phyloP scores from a whole-genome alignment of 805 yeast genomes.

The Ogataea neopini region DNA sequence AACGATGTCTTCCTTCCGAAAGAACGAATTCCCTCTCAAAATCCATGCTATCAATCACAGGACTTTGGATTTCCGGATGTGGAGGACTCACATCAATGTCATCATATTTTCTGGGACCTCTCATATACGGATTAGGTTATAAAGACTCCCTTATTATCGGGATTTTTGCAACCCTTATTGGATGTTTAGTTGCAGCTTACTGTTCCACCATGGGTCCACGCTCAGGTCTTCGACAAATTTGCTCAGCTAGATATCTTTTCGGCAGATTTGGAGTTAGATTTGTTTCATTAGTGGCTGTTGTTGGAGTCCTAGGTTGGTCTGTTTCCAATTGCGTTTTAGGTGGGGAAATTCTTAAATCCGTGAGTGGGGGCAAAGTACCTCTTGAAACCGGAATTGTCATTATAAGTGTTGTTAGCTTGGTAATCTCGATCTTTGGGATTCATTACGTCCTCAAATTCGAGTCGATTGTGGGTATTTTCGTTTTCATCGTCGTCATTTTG shows the following conservation, averaged over 20 bases:
- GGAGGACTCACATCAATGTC: constrained; percentile 92
- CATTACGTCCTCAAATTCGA: constrained; percentile 69
- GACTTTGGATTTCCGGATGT: constrained; percentile 83
- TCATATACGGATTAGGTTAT: constrained; percentile 68
- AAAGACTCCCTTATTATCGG: constrained; percentile 65
- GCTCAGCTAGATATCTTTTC: constrained; percentile 72
- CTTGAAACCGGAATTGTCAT: constrained; percentile 73
- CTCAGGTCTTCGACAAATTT: constrained; percentile 89
- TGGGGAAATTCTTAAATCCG: constrained; percentile 73
- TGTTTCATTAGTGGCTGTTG: constrained; percentile 66
- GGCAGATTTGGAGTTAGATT: constrained; percentile 86
- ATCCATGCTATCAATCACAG: constrained; percentile 48
- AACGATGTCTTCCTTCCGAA: constrained; percentile 68
- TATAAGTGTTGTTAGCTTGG: constrained; percentile 60
- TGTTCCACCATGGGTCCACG: constrained; percentile 88
- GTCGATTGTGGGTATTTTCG: constrained; percentile 66
- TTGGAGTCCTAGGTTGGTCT: constrained; percentile 92
- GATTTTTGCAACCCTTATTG: constrained; percentile 60
- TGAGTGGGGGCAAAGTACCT: constrained; percentile 67
- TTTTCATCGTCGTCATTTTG: constrained; percentile 62
- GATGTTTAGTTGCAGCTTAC: constrained; percentile 78
- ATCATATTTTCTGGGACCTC: constrained; percentile 73
- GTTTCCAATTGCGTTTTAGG: constrained; percentile 87
- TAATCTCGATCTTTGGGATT: constrained; percentile 78
- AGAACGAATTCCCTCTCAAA: constrained; percentile 22